Evolutionary conservation across 495 filamentous ascomycete species (phyloP).

Genomic region (Margaritispora aquatica): DNA sequence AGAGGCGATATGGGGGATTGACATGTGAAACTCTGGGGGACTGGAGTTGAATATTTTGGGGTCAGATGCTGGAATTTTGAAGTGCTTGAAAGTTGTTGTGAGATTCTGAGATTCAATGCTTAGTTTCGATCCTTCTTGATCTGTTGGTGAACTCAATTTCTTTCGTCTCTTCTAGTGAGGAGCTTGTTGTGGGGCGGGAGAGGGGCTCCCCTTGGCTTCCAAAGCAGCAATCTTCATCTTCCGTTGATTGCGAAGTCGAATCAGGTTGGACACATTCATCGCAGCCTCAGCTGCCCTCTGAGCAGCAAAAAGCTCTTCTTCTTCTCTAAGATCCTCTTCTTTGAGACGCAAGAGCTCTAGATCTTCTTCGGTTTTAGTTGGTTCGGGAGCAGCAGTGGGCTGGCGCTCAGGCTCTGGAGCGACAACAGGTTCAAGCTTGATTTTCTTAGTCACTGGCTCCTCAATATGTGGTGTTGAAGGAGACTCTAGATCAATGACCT

Average conservation of each 20-base stretch:
- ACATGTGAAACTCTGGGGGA: too few species aligned
- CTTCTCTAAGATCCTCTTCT: background rate
- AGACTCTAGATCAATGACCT: background rate
- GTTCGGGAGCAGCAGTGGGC: too few species aligned
- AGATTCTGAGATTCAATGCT: too few species aligned
- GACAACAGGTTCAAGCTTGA: background rate
- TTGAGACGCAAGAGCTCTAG: background rate
- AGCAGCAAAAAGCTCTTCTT: background rate
- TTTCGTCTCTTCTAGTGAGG: too few species aligned
- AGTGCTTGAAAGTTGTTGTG: too few species aligned
- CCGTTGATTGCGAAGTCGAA: background rate
- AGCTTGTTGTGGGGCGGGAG: too few species aligned
- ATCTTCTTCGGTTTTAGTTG: background rate
- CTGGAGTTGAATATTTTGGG: too few species aligned
- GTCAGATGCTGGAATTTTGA: too few species aligned
- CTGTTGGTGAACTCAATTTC: too few species aligned
- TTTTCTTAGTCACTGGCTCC: background rate
- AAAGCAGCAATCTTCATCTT: conserved; percentile 10
- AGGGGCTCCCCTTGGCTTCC: background rate
- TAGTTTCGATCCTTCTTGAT: too few species aligned
- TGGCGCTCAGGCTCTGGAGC: too few species aligned
- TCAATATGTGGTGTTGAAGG: background rate
- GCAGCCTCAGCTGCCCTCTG: background rate
- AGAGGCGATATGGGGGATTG: too few species aligned
- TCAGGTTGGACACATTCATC: background rate